Conservation (phyloP, 1,284 basidiomycete genomes). For the Grifola frondosa region DNA sequence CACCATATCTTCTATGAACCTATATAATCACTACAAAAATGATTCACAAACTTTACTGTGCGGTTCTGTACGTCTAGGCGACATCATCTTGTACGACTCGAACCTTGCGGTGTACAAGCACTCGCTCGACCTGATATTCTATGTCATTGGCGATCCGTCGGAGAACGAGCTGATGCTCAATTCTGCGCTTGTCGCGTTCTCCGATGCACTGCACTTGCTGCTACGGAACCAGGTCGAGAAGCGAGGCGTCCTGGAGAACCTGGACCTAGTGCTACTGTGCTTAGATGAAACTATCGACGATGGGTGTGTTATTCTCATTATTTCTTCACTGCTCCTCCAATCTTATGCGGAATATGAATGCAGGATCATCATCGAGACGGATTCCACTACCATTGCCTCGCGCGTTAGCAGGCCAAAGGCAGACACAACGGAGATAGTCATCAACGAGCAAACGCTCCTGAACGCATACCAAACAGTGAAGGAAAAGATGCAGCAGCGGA, state of each 20-base stretch:
- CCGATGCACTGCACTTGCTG: conserved; percentile 84
- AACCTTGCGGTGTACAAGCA: conserved; percentile 94
- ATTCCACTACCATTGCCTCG: conserved; percentile 92
- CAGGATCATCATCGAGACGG: conserved; percentile 98
- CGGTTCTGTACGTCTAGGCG: too few relatives aligned
- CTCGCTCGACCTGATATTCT: conserved; percentile 93
- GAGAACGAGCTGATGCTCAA: conserved; percentile 99
- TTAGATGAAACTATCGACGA: conserved; percentile 98
- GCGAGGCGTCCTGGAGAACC: conserved; percentile 90
- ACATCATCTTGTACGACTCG: conserved; percentile 92
- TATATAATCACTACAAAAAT: neutral
- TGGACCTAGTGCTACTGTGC: conserved; percentile 91
- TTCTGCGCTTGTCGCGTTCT: conserved; percentile 79
- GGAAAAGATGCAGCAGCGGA: conserved; percentile 71
- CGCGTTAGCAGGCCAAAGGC: conserved; percentile 91
- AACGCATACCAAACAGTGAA: conserved; percentile 90
- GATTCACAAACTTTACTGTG: neutral
- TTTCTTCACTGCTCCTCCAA: too few relatives aligned
- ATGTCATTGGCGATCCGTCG: conserved; percentile 84
- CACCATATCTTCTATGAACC: neutral
- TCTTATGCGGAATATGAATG: too few relatives aligned
- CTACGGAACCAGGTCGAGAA: conserved; percentile 95
- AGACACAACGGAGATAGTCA: conserved; percentile 94
- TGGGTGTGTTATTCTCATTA: conserved; percentile 63
- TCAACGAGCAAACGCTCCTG: conserved; percentile 97